Evolutionary conservation across 371 early-diverging fungal genomes (phyloP), one percentile per base, ranked within the genome.

Genomic region (Basidiobolus meristosporus): DNA sequence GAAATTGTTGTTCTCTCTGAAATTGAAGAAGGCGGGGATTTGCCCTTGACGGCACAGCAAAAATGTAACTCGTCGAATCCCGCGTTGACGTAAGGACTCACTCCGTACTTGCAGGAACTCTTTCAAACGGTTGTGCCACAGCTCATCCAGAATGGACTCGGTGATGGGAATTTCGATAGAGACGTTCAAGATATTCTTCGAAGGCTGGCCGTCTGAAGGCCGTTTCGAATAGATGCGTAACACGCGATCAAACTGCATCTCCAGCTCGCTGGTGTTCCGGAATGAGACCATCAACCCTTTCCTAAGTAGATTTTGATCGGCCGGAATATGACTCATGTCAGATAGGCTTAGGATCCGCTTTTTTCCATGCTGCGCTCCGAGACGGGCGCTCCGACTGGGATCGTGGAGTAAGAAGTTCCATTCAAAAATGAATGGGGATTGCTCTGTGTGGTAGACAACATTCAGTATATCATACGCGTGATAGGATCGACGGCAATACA

Each of bases 401-500:
- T 14, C 26, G 7, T 16, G 20, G 4, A 26, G 23, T 11, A 28
- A n/a, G 56, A 85, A 85, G 43, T 78, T 72, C 86, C 86, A 85
- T 41, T 76, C 71, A 45, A 85, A 57, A 42, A 77, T 60, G 45
- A 75, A 72, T 28, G 83, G 82, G 35, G 61, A 50, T n/a, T n/a
- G n/a, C 36, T 79, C 78, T 31, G 77, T 63, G 46, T 70, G 62
- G 53, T 85, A 83, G 52, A 77, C 77, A 44, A 82, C 70, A 45
- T 81, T 80, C 44, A 81, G 53, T 31, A 86, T 73, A 56, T 85
- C 77, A 67, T 91, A 93, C 28, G 91, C 90, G 56, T 93, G 90
- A 77, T 92, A 90, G 7, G 92, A 79, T 42, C 86, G 90, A 44
- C 90, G 80, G 42, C 87, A 82, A 63, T 97, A 97, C 14, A 89